A percentile compares a stretch with the other conserved stretches of the same genome.
Conservation (phyloP, 441 rosid genomes). For the Euphorbia celastroides region DNA sequence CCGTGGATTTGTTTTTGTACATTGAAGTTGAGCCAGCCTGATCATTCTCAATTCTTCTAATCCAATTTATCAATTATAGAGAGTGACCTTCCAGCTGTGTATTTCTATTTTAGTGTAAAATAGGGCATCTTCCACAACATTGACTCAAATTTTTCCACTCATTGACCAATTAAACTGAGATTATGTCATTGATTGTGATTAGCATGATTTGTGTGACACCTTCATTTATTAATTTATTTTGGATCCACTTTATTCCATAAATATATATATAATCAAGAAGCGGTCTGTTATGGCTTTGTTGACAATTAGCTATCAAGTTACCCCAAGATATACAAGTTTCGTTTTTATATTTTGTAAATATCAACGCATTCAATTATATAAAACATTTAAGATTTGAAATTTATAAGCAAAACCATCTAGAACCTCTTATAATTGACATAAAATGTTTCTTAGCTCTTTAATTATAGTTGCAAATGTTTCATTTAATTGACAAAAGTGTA, state of each 20-base stretch:
- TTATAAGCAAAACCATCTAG: no score
- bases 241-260: no score
- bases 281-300: no score
- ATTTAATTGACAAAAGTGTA: no score
- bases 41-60: slow-evolving; percentile 30
- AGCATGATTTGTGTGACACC: slow-evolving; percentile 12
- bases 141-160: neutral
- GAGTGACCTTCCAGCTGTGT: slow-evolving; percentile 61
- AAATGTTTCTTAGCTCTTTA: no score
- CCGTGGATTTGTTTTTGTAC: slow-evolving; percentile 10
- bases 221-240: slow-evolving; percentile 7
- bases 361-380: neutral
- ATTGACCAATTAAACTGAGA: slow-evolving; percentile 42
- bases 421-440: no score
- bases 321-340: slow-evolving; percentile 10
- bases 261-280: no score
- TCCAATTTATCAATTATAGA: slow-evolving; percentile 16
- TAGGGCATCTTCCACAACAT: slow-evolving; percentile 33
- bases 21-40: slow-evolving; percentile 13
- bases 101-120: slow-evolving; percentile 36
- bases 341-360: neutral
- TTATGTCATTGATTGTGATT: neutral
- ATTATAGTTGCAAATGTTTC: no score
- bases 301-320: no score
- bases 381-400: no score